These are phyloP conservation scores for Tieghemiomyces parasiticus DNA, from an alignment of 192 early-diverging fungal genomes.

Conservation along the genomic window DNA sequence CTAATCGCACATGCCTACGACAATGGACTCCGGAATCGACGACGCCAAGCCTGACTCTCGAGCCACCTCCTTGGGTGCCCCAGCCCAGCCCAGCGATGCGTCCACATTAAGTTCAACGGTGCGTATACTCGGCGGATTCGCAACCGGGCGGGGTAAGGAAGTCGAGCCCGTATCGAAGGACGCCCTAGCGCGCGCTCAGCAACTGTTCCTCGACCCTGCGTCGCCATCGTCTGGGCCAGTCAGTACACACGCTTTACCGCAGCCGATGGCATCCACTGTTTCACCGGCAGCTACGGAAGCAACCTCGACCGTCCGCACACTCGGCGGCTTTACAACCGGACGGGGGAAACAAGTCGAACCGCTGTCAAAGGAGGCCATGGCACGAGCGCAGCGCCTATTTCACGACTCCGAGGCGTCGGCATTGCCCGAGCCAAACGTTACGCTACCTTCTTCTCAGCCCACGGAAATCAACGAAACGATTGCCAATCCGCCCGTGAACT, in stretches of 20 bases:
- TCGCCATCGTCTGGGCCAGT: neutral
- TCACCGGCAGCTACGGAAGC: neutral
- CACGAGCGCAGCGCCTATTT: neutral
- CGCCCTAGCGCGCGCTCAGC: neutral
- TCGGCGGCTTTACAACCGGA: neutral
- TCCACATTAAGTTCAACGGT: too few relatives aligned
- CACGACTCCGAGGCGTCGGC: neutral
- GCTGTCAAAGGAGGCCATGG: neutral
- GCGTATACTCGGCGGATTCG: conserved; percentile 1
- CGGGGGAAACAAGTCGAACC: neutral
- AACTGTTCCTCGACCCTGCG: neutral
- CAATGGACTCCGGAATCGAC: too few relatives aligned
- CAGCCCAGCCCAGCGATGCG: too few relatives aligned
- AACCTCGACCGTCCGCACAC: neutral
- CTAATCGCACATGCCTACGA: too few relatives aligned
- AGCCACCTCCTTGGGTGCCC: too few relatives aligned
- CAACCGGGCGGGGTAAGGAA: neutral
- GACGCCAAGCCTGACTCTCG: too few relatives aligned
- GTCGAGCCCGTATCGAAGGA: neutral
- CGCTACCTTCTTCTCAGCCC: too few relatives aligned
- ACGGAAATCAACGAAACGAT: too few relatives aligned
- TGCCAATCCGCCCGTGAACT: too few relatives aligned
- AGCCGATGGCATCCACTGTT: neutral
- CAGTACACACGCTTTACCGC: neutral
- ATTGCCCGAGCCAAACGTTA: neutral